Conservation (phyloP, 805 yeast genomes). For the Kodamaea kaohsiungensis region DNA sequence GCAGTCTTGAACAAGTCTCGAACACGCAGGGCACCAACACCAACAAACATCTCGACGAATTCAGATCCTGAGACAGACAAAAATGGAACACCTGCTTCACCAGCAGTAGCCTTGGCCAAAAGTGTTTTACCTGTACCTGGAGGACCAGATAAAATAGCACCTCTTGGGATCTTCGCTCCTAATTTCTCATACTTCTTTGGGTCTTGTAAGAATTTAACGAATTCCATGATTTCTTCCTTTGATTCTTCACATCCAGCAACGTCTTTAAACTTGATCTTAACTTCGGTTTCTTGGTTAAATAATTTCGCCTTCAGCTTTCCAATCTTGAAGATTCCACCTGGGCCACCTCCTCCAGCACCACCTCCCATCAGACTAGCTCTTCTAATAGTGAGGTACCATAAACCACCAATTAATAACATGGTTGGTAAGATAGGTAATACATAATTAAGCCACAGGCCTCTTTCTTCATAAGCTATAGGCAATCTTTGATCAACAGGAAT, state of each 20-base stretch:
- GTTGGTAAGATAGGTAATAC: slow-evolving; percentile 80
- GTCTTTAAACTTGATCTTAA: slow-evolving; percentile 79
- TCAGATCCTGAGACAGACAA: slow-evolving; percentile 91
- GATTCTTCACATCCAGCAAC: slow-evolving; percentile 97
- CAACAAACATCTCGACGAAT: slow-evolving; percentile 96
- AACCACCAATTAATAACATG: slow-evolving; percentile 74
- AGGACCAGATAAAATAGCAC: slow-evolving; percentile 91
- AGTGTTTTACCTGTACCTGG: slow-evolving; percentile 98
- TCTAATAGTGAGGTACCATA: slow-evolving; percentile 61
- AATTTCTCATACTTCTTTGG: slow-evolving; percentile 82
- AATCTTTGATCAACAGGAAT: slow-evolving; percentile 70
- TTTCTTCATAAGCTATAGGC: slow-evolving; percentile 74
- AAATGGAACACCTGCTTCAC: slow-evolving; percentile 95
- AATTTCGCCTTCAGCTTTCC: slow-evolving; percentile 79
- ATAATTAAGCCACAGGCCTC: slow-evolving; percentile 62
- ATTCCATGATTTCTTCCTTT: slow-evolving; percentile 93
- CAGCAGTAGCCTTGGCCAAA: slow-evolving; percentile 93
- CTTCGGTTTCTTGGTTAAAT: slow-evolving; percentile 81
- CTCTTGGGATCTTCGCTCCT: slow-evolving; percentile 95
- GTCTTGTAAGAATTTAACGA: slow-evolving; percentile 83
- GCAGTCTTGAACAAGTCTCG: slow-evolving; percentile 91
- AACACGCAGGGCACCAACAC: slow-evolving; percentile 94
- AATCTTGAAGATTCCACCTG: slow-evolving; percentile 72
- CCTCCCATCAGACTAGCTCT: slow-evolving; percentile 52
- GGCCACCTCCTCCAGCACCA: slow-evolving; percentile 30